Evolutionary conservation across 139 green algal genomes (phyloP).

Genomic region (Ettlia oleoabundans): DNA sequence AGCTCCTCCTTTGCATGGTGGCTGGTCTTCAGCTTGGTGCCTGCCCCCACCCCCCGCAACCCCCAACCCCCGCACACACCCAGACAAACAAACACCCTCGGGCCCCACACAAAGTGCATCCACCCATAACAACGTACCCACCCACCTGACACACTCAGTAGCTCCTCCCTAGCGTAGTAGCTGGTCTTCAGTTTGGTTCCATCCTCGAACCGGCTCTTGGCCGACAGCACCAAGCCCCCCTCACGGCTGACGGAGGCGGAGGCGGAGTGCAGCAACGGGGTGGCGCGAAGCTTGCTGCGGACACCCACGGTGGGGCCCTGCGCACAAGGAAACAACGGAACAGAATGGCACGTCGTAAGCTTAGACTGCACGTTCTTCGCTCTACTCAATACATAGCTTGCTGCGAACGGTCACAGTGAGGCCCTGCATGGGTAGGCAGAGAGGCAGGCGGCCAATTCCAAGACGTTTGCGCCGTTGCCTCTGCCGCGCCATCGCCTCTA

Average conservation of each 20-base stretch:
- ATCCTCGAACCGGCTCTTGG: constrained; percentile 10
- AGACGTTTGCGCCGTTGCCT: too few species aligned
- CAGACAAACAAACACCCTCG: background rate
- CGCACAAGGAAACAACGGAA: background rate
- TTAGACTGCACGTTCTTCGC: background rate
- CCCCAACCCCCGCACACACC: too few species aligned
- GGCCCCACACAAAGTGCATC: background rate
- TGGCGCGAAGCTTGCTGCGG: constrained; percentile 10
- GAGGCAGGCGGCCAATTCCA: too few species aligned
- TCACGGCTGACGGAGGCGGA: background rate
- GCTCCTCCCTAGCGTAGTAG: background rate
- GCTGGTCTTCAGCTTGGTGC: too few species aligned
- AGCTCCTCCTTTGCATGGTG: too few species aligned
- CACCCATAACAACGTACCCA: background rate
- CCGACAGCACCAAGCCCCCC: background rate
- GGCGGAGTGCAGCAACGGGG: constrained; percentile 6
- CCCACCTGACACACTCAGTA: background rate
- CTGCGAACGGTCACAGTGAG: too few species aligned
- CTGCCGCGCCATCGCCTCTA: too few species aligned
- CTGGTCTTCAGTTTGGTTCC: constrained; percentile 24
- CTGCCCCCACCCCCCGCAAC: too few species aligned
- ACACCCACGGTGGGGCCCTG: background rate
- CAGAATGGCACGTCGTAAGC: background rate
- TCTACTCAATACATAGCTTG: background rate
- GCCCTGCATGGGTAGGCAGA: too few species aligned